A percentile compares a stretch with the other conserved stretches of the same genome.
Conservation (phyloP, 495 filamentous ascomycete species). For the Hypoxylon lienhwacheense region DNA sequence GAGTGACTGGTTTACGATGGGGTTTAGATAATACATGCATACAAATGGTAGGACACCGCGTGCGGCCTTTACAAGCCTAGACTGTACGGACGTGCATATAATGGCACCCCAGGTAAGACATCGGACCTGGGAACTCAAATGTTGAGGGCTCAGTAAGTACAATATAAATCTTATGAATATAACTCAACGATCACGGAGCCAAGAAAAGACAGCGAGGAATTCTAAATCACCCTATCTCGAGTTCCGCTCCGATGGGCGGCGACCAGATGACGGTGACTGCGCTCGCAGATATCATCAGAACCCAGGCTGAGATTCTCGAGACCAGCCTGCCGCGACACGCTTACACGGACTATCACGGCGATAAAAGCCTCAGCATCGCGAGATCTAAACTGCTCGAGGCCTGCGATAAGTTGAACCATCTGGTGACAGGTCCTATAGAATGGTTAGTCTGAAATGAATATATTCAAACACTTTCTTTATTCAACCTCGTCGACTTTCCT, state of each 20-base stretch:
- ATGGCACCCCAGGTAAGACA: constrained; percentile 7
- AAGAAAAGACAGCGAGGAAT: background rate
- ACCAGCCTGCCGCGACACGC: constrained; percentile 25
- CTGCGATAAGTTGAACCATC: constrained; percentile 32
- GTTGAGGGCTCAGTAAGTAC: background rate
- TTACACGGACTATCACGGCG: constrained; percentile 30
- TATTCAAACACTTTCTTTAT: background rate
- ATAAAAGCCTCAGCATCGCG: constrained; percentile 35
- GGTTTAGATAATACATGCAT: constrained; percentile 25
- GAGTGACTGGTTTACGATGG: constrained; percentile 7
- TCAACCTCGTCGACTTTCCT: background rate
- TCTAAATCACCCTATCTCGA: background rate
- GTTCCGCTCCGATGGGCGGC: constrained; percentile 22
- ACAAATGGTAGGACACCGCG: constrained; percentile 19
- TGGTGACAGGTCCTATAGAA: constrained; percentile 32
- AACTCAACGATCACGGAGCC: constrained; percentile 2
- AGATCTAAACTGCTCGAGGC: constrained; percentile 32
- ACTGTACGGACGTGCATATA: constrained; percentile 24
- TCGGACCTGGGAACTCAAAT: background rate
- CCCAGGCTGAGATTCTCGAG: constrained; percentile 31
- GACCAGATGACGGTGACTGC: constrained; percentile 34
- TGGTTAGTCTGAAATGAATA: constrained; percentile 15
- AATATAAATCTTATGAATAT: no score
- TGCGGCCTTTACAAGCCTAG: constrained; percentile 24
- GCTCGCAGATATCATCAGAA: constrained; percentile 31